These are phyloP conservation scores for Cyberlindnera suaveolens DNA, from an alignment of 805 yeast genomes.

Conservation along the genomic window DNA sequence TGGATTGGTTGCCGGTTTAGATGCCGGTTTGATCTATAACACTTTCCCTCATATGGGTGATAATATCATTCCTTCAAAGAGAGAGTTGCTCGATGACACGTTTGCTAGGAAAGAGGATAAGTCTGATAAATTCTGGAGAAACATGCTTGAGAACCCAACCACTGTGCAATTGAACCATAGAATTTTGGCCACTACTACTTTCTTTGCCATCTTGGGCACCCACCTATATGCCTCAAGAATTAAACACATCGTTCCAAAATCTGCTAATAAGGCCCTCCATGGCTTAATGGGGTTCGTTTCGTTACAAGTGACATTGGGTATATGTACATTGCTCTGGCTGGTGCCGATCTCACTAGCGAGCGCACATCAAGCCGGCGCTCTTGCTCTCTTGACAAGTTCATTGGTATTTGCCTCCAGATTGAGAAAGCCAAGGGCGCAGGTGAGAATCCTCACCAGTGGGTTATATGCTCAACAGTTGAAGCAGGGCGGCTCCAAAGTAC, in stretches of 20 bases:
- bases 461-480: constrained; percentile 25
- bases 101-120: constrained; percentile 62
- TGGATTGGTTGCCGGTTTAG: constrained; percentile 96
- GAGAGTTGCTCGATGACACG: constrained; percentile 71
- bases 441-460: constrained; percentile 31
- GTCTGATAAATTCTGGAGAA: constrained; percentile 85
- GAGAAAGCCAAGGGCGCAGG: constrained; percentile 47
- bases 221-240: constrained; percentile 61
- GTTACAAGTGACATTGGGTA: constrained; percentile 81
- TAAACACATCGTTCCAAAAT: constrained; percentile 49
- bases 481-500: constrained; percentile 26
- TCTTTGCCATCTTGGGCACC: constrained; percentile 59
- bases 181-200: constrained; percentile 75
- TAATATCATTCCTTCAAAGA: constrained; percentile 61
- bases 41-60: constrained; percentile 98
- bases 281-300: constrained; percentile 78
- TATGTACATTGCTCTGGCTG: constrained; percentile 73
- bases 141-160: constrained; percentile 88
- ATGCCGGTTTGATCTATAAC: constrained; percentile 94
- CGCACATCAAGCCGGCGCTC: constrained; percentile 94
- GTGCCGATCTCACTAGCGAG: constrained; percentile 95
- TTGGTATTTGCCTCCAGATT: constrained; percentile 54
- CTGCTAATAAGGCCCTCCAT: constrained; percentile 51
- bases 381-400: constrained; percentile 80
- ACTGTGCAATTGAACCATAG: constrained; percentile 93